These are phyloP conservation scores for Tillandsia fasciculata DNA, from an alignment of 176 grass and related monocot species.

Conservation along the genomic window DNA sequence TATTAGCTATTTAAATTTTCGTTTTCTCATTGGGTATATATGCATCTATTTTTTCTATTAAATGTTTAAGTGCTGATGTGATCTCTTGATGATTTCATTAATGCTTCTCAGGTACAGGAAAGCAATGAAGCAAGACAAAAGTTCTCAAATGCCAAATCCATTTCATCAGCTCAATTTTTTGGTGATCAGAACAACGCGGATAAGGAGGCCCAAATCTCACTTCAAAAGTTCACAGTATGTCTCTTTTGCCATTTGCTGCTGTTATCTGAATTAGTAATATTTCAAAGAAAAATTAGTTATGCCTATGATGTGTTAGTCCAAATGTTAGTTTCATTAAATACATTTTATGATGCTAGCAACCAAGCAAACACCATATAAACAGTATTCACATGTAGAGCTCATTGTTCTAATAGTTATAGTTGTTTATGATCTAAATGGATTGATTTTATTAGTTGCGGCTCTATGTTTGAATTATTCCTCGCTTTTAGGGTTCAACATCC, in stretches of 20 bases:
- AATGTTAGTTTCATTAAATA: no score
- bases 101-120: constrained; percentile 47
- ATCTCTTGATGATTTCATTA: neutral
- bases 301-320: no score
- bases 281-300: no score
- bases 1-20: no score
- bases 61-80: neutral
- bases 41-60: neutral
- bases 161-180: constrained; percentile 73
- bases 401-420: neutral
- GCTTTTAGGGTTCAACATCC: constrained; percentile 52
- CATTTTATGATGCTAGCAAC: no score
- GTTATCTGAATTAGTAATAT: neutral
- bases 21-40: neutral
- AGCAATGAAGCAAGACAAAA: constrained; percentile 68
- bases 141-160: constrained; percentile 73
- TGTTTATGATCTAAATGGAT: neutral
- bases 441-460: neutral
- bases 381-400: no score
- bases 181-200: constrained; percentile 49
- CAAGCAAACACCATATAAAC: no score
- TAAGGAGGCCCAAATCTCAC: constrained; percentile 50
- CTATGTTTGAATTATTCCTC: neutral
- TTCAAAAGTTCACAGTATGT: constrained; percentile 60
- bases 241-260: neutral